Evolutionary conservation across 108 stramenopile genomes (phyloP), one percentile per base, ranked within the genome.

Genomic region (Nannochloropsis salina): DNA sequence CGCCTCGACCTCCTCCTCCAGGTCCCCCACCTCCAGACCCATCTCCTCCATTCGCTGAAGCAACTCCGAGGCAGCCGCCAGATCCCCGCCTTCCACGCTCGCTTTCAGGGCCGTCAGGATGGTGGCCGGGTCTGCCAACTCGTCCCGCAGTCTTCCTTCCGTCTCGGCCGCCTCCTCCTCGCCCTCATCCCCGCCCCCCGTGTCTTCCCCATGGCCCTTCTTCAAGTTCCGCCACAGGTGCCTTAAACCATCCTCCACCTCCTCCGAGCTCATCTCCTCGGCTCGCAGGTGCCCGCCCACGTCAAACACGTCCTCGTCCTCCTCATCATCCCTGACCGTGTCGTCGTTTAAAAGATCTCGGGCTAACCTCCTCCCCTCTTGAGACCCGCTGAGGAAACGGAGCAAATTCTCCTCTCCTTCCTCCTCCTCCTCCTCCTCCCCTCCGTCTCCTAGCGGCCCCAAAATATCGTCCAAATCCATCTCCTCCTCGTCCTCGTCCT

Each of bases 391-490:
- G 83, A 82, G 83, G 44, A 87, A 83, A 43, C 83, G 42, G 22
- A 87, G 83, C 83, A 87, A 83, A 42, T 44, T 43, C 44, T 83
- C 31, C 79, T 82, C 82, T 31, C 31, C 31, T n/a, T 87, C 83
- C 31, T 43, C 82, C n/a, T 82, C 43, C 51, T 80, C 80, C 31
- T 45, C 82, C 41, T 83, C 83, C 9, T 80, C 44, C 43, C 83
- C 86, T 6, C 83, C 31, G 9, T 47, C 83, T 2, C 12, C 44
- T 83, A 82, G 83, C 31, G 82, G 51, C 86, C 44, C 83, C 42
- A 45, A 79, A 20, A 87, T 11, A 1, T 83, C 86, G 44, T 87
- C 86, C 44, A 83, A 74, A 44, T 83, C 80, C 40, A 87, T 44
- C 43, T 79, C 83, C 1, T 44, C 86, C 10, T 83, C 80, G 1